A percentile compares a stretch with the other conserved stretches of the same genome.
Evolutionary conservation across 352 stramenopile genomes (phyloP).

Genomic region (Pythium graminicola): DNA sequence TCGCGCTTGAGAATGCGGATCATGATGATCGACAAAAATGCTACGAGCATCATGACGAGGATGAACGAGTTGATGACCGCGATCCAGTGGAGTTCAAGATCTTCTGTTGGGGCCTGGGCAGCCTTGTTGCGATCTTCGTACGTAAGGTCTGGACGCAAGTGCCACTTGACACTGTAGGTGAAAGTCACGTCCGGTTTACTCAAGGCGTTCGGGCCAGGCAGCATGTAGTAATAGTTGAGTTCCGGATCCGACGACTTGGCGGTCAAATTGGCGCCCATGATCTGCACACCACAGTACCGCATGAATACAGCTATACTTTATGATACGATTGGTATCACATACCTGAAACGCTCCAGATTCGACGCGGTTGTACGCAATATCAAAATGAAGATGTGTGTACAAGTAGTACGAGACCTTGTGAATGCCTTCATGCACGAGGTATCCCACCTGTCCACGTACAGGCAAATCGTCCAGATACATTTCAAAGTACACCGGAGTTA

Average conservation of each 20-base stretch:
- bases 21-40: constrained; percentile 96
- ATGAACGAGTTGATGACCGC: constrained; percentile 99
- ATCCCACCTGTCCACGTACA: constrained; percentile 94
- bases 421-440: constrained; percentile 70
- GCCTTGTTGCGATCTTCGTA: constrained; percentile 89
- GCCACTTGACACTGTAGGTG: constrained; percentile 96
- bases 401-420: constrained; percentile 85
- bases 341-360: constrained; percentile 78
- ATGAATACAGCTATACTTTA: too few relatives aligned
- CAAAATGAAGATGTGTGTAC: constrained; percentile 95
- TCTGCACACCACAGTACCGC: constrained; percentile 21
- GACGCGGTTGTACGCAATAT: constrained; percentile 89
- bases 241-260: constrained; percentile 48
- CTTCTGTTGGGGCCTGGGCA: constrained; percentile 53
- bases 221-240: constrained; percentile 51
- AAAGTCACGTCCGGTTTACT: constrained; percentile 68
- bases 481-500: constrained; percentile 78
- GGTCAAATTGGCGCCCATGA: constrained; percentile 69
- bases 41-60: constrained; percentile 95
- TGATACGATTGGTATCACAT: too few relatives aligned
- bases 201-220: constrained; percentile 38
- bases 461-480: constrained; percentile 98
- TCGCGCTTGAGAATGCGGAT: constrained; percentile 97
- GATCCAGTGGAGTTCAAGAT: constrained; percentile 95
- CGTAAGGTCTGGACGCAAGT: constrained; percentile 71